phyloP scores from a whole-genome alignment of 345 rosid species.

The Lenwebbia sp. region DNA sequence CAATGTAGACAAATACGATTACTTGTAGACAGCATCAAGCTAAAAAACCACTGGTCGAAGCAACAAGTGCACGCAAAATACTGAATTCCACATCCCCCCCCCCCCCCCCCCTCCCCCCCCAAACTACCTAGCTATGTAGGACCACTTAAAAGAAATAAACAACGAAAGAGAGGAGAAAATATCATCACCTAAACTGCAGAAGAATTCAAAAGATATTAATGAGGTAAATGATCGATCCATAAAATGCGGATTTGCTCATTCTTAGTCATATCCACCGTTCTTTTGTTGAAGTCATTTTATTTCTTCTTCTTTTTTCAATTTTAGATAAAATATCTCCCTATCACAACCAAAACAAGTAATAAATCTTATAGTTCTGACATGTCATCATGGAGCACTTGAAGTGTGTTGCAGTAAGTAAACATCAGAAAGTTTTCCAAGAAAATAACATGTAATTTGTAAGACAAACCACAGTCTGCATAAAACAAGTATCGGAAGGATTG shows the following conservation, averaged over 20 bases:
- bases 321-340: neutral
- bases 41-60: neutral
- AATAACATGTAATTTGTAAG: neutral
- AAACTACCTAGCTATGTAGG: neutral
- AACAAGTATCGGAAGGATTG: neutral
- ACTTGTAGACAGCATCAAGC: neutral
- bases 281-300: neutral
- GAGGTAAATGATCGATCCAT: neutral
- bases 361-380: neutral
- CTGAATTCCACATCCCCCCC: neutral
- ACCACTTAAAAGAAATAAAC: neutral
- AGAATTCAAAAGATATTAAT: neutral
- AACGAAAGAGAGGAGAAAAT: neutral
- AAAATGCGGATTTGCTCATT: neutral
- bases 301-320: neutral
- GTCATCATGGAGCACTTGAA: neutral
- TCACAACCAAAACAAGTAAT: neutral
- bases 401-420: neutral
- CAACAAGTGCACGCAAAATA: neutral
- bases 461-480: neutral
- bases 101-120: neutral
- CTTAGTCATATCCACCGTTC: neutral
- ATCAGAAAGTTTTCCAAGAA: neutral
- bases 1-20: neutral
- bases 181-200: neutral